Evolutionary conservation across 306 rosid species (phyloP), one percentile per base, ranked within the genome.

Genomic region (Adenanthera pavonina): DNA sequence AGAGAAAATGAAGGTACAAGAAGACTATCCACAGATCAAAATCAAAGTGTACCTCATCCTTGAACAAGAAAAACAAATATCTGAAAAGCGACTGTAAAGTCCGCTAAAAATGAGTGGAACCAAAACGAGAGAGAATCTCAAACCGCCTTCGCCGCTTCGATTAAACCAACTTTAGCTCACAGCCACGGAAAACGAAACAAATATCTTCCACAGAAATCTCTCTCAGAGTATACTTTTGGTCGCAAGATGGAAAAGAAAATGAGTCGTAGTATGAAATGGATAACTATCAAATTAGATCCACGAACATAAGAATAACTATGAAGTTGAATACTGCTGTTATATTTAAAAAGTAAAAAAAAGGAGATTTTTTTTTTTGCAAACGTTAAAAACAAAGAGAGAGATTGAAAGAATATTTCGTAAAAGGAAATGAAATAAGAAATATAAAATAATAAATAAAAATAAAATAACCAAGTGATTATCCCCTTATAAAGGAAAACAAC

Each of bases 161-260:
- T 20, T 2, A 33, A 13, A 69, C 49, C 47, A 20, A 69, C 80
- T 78, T 88, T 83, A 52, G 47, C 74, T 78, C 78, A 36, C 84
- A 80, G 33, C 89, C 86, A 73, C 75, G 66, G 70, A 88, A 84
- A 47, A 53, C 51, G 76, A 61, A 20, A 33, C 82, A 88, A 84
- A 84, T 86, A 86, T 89, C 89, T 82, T 56, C 67, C 43, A 52
- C 30, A 40, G 35, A 47, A 80, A 59, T 76, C 80, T 72, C 76
- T 34, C 34, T 60, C 17, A 51, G 13, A 2, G 13, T 19, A 8
- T 57, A 9, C 3, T 57, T 57, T 20, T 57, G 35, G 62, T 57
- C 16, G 15, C 65, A 20, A 30, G 65, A 59, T 59, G 36, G 65
- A 25, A 20, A 59, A 8, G 36, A 59, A 59, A 59, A 59, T 9